phyloP scores from a whole-genome alignment of 306 rosid species.

The Glycyrrhiza uralensis region DNA sequence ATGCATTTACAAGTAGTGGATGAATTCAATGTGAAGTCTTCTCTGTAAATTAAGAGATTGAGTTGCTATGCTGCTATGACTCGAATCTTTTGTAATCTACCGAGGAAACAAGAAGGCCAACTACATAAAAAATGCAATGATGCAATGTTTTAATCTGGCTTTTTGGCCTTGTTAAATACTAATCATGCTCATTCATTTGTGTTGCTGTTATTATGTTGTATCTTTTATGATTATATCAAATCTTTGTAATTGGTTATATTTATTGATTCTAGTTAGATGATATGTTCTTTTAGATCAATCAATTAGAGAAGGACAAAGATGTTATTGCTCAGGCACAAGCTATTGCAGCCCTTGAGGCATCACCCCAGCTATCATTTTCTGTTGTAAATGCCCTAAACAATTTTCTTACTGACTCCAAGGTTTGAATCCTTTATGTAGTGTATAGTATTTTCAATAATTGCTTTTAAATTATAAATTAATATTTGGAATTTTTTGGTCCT shows the following conservation, averaged over 20 bases:
- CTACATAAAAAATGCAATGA: not conserved
- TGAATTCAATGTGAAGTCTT: not conserved
- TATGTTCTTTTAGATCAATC: slow-evolving; percentile 74
- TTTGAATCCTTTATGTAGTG: slow-evolving; percentile 28
- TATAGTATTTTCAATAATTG: not conserved
- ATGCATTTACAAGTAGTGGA: not conserved
- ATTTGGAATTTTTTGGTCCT: slow-evolving; percentile 28
- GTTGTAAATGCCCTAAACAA: slow-evolving; percentile 80
- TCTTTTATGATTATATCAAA: not conserved
- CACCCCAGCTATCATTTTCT: slow-evolving; percentile 80
- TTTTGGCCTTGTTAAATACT: not conserved
- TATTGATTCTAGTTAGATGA: slow-evolving; percentile 32
- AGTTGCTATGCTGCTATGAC: not conserved
- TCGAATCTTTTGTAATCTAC: not conserved
- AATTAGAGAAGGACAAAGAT: slow-evolving; percentile 95
- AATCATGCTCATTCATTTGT: slow-evolving; percentile 8
- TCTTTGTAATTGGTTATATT: not conserved
- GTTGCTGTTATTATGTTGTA: not conserved
- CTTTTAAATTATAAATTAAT: slow-evolving; percentile 12
- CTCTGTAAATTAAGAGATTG: not conserved
- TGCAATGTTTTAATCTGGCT: not conserved
- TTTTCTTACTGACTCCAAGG: slow-evolving; percentile 91
- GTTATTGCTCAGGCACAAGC: slow-evolving; percentile 97
- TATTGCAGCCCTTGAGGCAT: slow-evolving; percentile 69
- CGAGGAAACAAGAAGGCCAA: not conserved